Evolutionary conservation across 2,329 filamentous ascomycete species (phyloP), one percentile per base, ranked within the genome.

Genomic region (Xylariaceae sp.): DNA sequence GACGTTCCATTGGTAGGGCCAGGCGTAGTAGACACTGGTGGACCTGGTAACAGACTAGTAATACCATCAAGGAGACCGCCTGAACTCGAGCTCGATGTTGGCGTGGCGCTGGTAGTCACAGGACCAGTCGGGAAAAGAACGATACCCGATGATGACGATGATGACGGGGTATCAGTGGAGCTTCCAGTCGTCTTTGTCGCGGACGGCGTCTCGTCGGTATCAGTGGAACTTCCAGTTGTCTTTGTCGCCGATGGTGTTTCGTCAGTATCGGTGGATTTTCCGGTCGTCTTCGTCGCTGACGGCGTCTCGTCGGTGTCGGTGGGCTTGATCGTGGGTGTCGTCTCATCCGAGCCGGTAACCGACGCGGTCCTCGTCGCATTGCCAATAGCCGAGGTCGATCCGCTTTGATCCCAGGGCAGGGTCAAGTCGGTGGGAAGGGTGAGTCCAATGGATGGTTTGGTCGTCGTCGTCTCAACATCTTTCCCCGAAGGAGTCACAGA

Each of bases 61-160:
- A 52, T 9, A 2, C 43, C 40, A 38, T 35, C 50, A 3, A 54
- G 15, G 11, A 57, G 44, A 36, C 51, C 55, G 34, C 50, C 47
- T 35, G 21, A 31, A 34, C 49, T 36, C 27, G 47, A 41, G 15
- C 21, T 46, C 5, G 41, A 26, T 6, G 37, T 39, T 12, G 43
- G 38, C 2, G 38, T 42, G 4, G 43, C 14, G 8, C 41, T 47
- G 5, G 38, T 40, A 8, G 50, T 54, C 12, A 57, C 52, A 13
- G 50, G 50, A 38, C 54, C 54, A 2, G 53, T 57, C 14, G 55
- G 55, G 32, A 54, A 55, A 2, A 59, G 35, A 13, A 57, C 34
- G 27, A 59, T 59, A 9, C 46, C 47, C 3, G 53, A 53, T 12
- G 54, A 52, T 9, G 54, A 45, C 3, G 50, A 41, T 2, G 31